phyloP scores from a whole-genome alignment of 257 asterid species.

The Capsicum rhomboideum region DNA sequence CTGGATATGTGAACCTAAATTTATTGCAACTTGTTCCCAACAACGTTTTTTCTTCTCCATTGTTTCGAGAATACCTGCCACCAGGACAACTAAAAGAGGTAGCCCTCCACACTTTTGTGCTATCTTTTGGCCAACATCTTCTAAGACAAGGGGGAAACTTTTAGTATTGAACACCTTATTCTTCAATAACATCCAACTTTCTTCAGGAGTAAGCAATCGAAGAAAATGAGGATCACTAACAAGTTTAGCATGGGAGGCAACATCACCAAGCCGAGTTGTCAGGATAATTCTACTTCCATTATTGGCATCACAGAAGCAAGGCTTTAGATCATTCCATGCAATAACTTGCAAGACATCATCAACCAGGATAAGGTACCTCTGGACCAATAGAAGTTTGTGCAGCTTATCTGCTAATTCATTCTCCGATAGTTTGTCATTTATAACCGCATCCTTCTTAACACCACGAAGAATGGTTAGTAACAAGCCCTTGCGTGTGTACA shows the following conservation, averaged over 20 bases:
- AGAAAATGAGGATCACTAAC: neutral
- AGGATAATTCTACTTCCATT: constrained; percentile 24
- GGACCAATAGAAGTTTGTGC: constrained; percentile 2
- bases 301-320: neutral
- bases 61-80: neutral
- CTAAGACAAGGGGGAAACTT: neutral
- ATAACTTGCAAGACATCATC: constrained; percentile 31
- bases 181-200: neutral
- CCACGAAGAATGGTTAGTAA: constrained; percentile 5
- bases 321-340: constrained; percentile 5
- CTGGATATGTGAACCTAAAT: neutral
- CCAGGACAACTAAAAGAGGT: neutral
- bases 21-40: neutral
- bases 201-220: neutral
- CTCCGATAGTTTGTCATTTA: neutral
- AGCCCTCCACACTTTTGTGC: constrained; percentile 1
- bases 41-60: neutral
- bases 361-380: constrained; percentile 24
- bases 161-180: neutral
- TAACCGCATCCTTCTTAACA: neutral
- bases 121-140: neutral
- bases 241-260: neutral
- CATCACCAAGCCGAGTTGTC: neutral
- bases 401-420: neutral
- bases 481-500: neutral